Evolutionary conservation across 2,329 filamentous ascomycete genomes (phyloP).

Genomic region (Aaosphaeria arxii): DNA sequence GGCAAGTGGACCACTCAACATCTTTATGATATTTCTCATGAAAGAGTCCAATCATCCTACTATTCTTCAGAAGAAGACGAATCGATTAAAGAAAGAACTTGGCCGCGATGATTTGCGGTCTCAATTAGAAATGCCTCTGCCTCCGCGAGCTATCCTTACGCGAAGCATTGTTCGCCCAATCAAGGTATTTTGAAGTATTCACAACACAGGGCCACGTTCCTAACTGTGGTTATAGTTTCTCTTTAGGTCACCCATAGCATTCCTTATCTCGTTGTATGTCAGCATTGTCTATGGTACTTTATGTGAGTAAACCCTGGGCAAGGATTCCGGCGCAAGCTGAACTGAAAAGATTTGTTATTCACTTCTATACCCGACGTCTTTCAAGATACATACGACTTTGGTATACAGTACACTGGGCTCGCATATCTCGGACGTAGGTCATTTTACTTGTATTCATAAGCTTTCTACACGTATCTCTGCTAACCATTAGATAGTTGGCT

Average conservation of each 20-base stretch:
- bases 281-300: constrained; percentile 19
- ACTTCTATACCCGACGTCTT: constrained; percentile 19
- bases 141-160: constrained; percentile 5
- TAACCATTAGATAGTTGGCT: constrained; percentile 7
- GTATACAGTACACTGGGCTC: constrained; percentile 8
- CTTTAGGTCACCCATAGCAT: constrained; percentile 11
- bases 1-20: constrained; percentile 10
- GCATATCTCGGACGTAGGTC: constrained; percentile 13
- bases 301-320: constrained; percentile 5
- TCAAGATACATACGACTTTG: constrained; percentile 9
- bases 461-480: background rate
- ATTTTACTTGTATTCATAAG: background rate
- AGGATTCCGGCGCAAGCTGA: background rate
- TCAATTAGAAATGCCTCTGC: constrained; percentile 7
- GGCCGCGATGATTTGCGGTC: constrained; percentile 11
- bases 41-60: constrained; percentile 13
- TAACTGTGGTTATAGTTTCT: constrained; percentile 9
- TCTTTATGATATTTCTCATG: constrained; percentile 12
- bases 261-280: constrained; percentile 14
- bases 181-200: constrained; percentile 6
- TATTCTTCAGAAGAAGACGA: constrained; percentile 11
- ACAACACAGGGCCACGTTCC: background rate
- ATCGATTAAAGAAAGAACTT: constrained; percentile 10
- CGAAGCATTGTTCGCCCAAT: constrained; percentile 13
- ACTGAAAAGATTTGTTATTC: constrained; percentile 12